Base-by-base conservation (phyloP, 1,284 basidiomycete genomes). In the Uromyces viciae-fabae region DNA sequence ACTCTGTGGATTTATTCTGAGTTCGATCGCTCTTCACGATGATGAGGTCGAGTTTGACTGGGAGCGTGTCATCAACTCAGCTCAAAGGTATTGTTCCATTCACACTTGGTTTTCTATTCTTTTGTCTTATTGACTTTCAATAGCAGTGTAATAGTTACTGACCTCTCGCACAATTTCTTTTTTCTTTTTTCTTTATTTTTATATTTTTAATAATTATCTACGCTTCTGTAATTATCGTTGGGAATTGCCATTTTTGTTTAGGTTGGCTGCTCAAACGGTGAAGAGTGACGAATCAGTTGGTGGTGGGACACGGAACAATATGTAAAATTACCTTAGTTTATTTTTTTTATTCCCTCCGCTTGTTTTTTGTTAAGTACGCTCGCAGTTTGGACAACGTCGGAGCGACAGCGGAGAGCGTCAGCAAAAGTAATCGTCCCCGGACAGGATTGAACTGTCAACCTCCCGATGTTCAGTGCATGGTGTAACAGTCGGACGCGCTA, bases 1-100 rank as follows among this genome's bases (percentile, higher is more conserved):
- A 1, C 89, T 95, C 28, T 93, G 93, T 3, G 94, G 94, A 9
- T 89, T 91, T 0, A 84, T 95, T 28, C 86, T 88, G 31, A 33
- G 28, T n/a, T 25, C 43, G 22, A 19, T 77, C 31, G 62, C 43
- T 11, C n/a, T 68, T 58, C 58, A 76, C 25, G n/a, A 46, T 31
- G 49, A 33, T 33, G 56, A 40, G 42, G 36, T 62, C 31, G 58
- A 14, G 14, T 40, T 54, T 28, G 76, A 78, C 33, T 71, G 64
- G 76, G 66, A 78, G 19, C 17, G 22, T 40, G 25, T 71, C 9
- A 56, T 69, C 25, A 33, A 40, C 3, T 31, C 38, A 25, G 66
- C 46, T 22, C 76, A 78, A 60, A 58, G 49, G 76, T 78, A 22
- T n/a, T n/a, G n/a, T n/a, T n/a, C 31, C 25, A 58, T 58, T 9